Evolutionary conservation across 1,284 basidiomycete species (phyloP).

Genomic region (Rugiboletus extremiorientalis): DNA sequence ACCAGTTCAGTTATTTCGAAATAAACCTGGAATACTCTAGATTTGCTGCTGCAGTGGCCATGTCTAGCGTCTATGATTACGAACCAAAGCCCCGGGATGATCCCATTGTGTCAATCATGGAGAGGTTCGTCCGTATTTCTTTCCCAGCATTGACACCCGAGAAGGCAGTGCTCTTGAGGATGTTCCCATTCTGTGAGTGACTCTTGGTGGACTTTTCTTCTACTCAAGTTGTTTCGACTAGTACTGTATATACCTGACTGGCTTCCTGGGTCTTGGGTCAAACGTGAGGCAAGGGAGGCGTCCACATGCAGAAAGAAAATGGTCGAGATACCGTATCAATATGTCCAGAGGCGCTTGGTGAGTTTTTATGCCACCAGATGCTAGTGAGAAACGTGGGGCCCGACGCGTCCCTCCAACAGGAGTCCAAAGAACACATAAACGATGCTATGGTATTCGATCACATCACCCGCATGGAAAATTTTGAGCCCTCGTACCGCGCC

Average conservation of each 20-base stretch:
- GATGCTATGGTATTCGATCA: conserved; percentile 16
- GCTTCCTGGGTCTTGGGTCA: conserved; percentile 8
- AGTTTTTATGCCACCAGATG: neutral
- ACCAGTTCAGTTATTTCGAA: neutral
- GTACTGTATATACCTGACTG: conserved; percentile 19
- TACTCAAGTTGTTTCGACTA: neutral
- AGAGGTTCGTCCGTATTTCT: neutral
- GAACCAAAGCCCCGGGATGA: conserved; percentile 11
- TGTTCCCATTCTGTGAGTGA: conserved; percentile 19
- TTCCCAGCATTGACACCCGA: neutral
- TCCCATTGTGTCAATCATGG: conserved; percentile 10
- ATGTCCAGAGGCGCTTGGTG: conserved; percentile 14
- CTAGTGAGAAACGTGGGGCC: too few species aligned
- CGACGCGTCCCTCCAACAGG: neutral
- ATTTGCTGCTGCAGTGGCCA: conserved; percentile 13
- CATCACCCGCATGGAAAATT: conserved; percentile 8
- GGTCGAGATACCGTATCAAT: conserved; percentile 15
- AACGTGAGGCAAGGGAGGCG: neutral
- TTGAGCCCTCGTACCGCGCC: neutral
- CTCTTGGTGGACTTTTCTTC: neutral
- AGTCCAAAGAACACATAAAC: neutral
- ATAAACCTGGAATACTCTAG: neutral
- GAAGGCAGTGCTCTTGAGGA: conserved; percentile 3
- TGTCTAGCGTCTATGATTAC: conserved; percentile 17
- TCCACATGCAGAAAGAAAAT: neutral